Evolutionary conservation across 2,329 filamentous ascomycete genomes (phyloP), one percentile per base, ranked within the genome.

Genomic region (Didymellaceae sp.): DNA sequence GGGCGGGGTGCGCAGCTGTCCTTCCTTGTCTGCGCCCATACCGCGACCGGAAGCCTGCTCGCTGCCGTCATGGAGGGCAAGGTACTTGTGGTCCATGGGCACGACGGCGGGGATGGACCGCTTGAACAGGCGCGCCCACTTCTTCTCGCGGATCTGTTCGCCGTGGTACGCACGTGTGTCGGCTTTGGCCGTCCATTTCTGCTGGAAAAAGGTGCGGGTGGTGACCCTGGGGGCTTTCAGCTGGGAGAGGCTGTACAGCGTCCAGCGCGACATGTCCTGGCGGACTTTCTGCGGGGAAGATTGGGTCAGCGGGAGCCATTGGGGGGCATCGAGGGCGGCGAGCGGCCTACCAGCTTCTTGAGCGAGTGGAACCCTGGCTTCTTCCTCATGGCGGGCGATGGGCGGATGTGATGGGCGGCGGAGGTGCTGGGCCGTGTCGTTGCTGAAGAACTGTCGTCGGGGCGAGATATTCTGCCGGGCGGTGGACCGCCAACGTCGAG

Each of bases 241-340:
- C 61, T 83, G 82, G 41, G 80, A 77, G 59, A 99, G 78, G 77
- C 97, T 97, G 84, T 90, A 99, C 58, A 99, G 82, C 72, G 96
- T 96, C 81, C 91, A 91, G 79, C 96, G 96, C 81, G 91, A 96
- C 94, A 93, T 97, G 80, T 91, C 91, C 80, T 94, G 90, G 67
- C 93, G 88, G 74, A 96, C 74, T 89, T 91, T 95, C 92, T 97
- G 71, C 49, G 41, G 13, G 1, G n/a, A 28, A 14, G n/a, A n/a
- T n/a, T n/a, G n/a, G 17, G 52, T 25, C 37, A 33, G 24, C 25
- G 21, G n/a, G n/a, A n/a, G n/a, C n/a, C n/a, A n/a, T 9, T n/a
- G n/a, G 8, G 10, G 9, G 34, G 26, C n/a, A 13, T 17, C 22
- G 17, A 24, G 10, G n/a, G 26, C 9, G 26, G 21, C 5, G 13